Base-by-base conservation (phyloP, 768 basidiomycete genomes). In the Phylloporus scabripes region DNA sequence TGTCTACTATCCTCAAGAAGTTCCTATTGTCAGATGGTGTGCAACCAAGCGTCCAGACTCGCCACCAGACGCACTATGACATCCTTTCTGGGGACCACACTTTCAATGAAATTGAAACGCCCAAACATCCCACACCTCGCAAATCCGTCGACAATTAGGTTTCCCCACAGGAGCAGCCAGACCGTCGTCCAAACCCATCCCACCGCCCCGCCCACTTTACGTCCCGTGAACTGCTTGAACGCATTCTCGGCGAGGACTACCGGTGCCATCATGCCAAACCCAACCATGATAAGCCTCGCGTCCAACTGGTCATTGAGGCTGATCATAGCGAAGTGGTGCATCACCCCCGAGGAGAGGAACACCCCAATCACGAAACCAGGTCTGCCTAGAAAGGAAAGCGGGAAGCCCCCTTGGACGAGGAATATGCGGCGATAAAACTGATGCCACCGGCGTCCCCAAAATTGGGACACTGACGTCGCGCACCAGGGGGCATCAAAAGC, bases 221-320 rank as follows among this genome's bases (percentile, higher is more conserved):
- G 46, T 5, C 69, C 66, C 0, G 62, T 68, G 7, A 52, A 18
- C 14, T 18, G 23, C 47, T 51, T 42, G 53, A 55, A 67, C 28
- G 2, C 50, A 18, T 9, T 59, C 57, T 85, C 83, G 10, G 76
- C 43, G 1, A 79, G 42, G 14, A 78, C 55, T 2, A 77, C 80
- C 1, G 75, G 50, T 5, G 74, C 82, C 67, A 75, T 80, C 60
- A 78, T 65, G 23, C 81, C 50, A 58, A 83, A 85, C 54, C 77
- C 79, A 1, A 73, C 74, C 0, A 67, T 60, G 17, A 78, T 66
- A 12, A 53, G 49, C 54, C 48, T 47, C 10, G 74, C 67, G 28
- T 80, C 79, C 0, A 70, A 65, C 15, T 75, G 74, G 6, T 64
- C 60, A 1, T 76, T 75, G 72, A 82, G 71, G 1, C 75, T 73